These are phyloP conservation scores for Sordariomycetes sp. DNA, from an alignment of 2,329 filamentous ascomycete species.

Conservation along the genomic window DNA sequence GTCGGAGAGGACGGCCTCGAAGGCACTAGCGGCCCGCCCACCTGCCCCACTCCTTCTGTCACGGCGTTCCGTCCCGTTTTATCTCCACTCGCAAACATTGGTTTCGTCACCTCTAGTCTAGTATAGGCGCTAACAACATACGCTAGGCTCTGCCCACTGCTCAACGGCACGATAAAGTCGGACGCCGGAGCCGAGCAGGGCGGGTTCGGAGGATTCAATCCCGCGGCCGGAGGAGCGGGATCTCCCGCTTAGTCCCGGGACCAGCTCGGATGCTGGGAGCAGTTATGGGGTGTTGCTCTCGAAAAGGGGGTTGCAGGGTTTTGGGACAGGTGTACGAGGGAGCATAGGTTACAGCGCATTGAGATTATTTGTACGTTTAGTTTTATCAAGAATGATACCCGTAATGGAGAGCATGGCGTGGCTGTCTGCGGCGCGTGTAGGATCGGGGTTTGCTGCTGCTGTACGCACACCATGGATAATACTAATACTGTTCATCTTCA, in stretches of 20 bases:
- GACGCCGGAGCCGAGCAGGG: conserved; percentile 45
- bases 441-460: neutral
- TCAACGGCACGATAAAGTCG: conserved; percentile 70
- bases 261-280: neutral
- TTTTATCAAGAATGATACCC: neutral
- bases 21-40: neutral
- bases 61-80: neutral
- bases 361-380: neutral
- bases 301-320: neutral
- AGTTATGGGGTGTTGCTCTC: neutral
- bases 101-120: conserved; percentile 4
- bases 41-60: neutral
- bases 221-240: conserved; percentile 6
- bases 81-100: neutral
- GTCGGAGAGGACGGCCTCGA: neutral
- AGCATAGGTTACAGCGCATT: neutral
- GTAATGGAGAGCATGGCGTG: neutral
- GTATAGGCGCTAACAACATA: conserved; percentile 3
- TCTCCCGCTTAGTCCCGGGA: conserved; percentile 1
- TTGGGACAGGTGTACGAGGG: neutral
- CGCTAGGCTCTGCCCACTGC: conserved; percentile 62
- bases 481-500: neutral
- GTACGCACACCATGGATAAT: neutral
- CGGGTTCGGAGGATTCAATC: conserved; percentile 35
- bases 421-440: neutral